A percentile compares a stretch with the other conserved stretches of the same genome.
Conservation (phyloP, 2,329 filamentous ascomycete genomes). For the Aspergillus oerlinghausenensis region DNA sequence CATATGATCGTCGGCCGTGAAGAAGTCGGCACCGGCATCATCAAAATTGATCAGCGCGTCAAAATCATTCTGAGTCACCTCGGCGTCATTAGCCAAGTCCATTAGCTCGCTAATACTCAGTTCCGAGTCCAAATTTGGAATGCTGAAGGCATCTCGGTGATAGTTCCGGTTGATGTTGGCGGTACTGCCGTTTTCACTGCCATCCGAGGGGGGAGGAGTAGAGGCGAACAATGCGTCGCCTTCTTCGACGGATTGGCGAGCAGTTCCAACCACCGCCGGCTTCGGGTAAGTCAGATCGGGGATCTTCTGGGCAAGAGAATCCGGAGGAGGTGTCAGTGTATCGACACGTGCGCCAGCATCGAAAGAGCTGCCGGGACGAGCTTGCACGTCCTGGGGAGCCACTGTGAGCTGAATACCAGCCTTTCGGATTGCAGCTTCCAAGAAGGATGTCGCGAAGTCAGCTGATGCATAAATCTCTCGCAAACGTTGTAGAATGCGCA, state of each 20-base stretch:
- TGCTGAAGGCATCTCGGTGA: conserved; percentile 24
- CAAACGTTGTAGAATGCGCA: conserved; percentile 82
- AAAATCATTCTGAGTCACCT: conserved; percentile 43
- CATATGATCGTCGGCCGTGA: conserved; percentile 25
- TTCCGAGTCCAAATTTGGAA: conserved; percentile 28
- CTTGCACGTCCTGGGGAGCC: conserved; percentile 31
- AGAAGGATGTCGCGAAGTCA: conserved; percentile 91
- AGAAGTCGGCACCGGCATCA: conserved; percentile 34
- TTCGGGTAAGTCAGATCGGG: conserved; percentile 36
- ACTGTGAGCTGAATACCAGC: conserved; percentile 69
- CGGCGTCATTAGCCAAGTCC: conserved; percentile 41
- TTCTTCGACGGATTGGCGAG: conserved; percentile 20
- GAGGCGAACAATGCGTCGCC: conserved; percentile 29
- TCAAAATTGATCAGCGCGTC: conserved; percentile 46
- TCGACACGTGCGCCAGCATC: conserved; percentile 22
- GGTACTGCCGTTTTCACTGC: conserved; percentile 41
- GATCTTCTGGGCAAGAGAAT: conserved; percentile 37
- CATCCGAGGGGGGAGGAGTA: conserved; percentile 39
- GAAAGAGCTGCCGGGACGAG: conserved; percentile 12
- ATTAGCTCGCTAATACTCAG: conserved; percentile 39
- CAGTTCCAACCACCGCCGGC: conserved; percentile 13
- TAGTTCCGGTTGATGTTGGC: conserved; percentile 33
- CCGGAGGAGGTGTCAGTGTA: conserved; percentile 39
- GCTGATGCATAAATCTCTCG: conserved; percentile 87
- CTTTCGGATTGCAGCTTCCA: conserved; percentile 87